Base-by-base conservation (phyloP, 1,284 basidiomycete genomes). In the Afroboletus lepidellus region DNA sequence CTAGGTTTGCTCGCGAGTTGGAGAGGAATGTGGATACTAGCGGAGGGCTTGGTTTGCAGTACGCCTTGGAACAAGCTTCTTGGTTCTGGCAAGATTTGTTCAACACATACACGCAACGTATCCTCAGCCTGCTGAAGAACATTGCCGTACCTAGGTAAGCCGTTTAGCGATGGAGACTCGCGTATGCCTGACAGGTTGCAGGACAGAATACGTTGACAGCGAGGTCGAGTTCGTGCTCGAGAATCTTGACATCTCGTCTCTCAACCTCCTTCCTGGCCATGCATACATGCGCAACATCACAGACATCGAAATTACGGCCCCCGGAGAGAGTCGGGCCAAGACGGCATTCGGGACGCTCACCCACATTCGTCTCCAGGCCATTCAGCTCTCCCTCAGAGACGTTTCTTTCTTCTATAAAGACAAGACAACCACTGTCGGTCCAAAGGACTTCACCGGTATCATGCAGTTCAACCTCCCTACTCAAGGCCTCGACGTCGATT, bases 41-140 rank as follows among this genome's bases (percentile, higher is more conserved):
- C 0, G 56, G 53, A 1, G 41, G 49, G 37, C 53, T 66, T 0
- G 77, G 77, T 13, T 49, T 83, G 42, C 75, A 83, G 58, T 72
- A 75, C 11, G 74, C 76, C 3, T 62, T 82, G 58, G 81, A 84
- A 43, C 76, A 81, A 41, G 77, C 77, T 4, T 77, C 80, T 1
- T 87, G 85, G 85, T 78, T 88, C 69, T 87, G 83, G 83, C 78
- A 84, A 63, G 86, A 88, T 48, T 48, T 86, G 7, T 81, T 86
- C 73, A 82, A 79, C 53, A 81, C 85, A 5, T 85, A 86, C 51
- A 58, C 82, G 1, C 85, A 84, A 7, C 75, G 76, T 11, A 24
- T 79, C 2, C 62, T 84, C 47, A 59, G 55, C 27, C 66, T 76
- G 56, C 50, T 85, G 60, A 77, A 78, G 60, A 75, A 78, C 46